These are phyloP conservation scores for Pistacia integerrima DNA, from an alignment of 345 rosid genomes.

Conservation along the genomic window DNA sequence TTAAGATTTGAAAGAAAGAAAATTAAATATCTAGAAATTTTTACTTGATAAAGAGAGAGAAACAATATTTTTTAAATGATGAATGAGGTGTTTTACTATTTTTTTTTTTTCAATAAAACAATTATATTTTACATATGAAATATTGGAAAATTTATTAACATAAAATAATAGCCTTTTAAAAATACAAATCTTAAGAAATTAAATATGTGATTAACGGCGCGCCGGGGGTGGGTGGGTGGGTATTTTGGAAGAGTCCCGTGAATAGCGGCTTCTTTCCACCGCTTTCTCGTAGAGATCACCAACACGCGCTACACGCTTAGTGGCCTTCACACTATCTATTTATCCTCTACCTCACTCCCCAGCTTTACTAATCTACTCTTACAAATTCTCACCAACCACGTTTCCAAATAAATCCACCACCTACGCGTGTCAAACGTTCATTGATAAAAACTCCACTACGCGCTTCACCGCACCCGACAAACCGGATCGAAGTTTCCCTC, in stretches of 20 bases:
- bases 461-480: neutral
- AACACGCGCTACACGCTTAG: neutral
- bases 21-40: no score
- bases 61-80: no score
- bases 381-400: neutral
- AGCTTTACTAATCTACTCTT: neutral
- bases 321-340: neutral
- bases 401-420: neutral
- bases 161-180: no score
- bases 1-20: no score
- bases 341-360: neutral
- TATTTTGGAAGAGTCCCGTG: constrained; percentile 9
- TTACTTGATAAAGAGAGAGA: no score
- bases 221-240: no score
- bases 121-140: no score
- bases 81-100: no score
- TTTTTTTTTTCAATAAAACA: no score
- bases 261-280: neutral
- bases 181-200: no score
- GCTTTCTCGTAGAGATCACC: neutral
- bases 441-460: rapidly evolving
- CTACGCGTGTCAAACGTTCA: neutral
- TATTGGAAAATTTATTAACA: no score
- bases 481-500: neutral
- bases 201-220: neutral